A percentile compares a stretch with the other conserved stretches of the same genome.
Evolutionary conservation across 2,329 filamentous ascomycete genomes (phyloP).

Genomic region (Colletotrichum filicis): DNA sequence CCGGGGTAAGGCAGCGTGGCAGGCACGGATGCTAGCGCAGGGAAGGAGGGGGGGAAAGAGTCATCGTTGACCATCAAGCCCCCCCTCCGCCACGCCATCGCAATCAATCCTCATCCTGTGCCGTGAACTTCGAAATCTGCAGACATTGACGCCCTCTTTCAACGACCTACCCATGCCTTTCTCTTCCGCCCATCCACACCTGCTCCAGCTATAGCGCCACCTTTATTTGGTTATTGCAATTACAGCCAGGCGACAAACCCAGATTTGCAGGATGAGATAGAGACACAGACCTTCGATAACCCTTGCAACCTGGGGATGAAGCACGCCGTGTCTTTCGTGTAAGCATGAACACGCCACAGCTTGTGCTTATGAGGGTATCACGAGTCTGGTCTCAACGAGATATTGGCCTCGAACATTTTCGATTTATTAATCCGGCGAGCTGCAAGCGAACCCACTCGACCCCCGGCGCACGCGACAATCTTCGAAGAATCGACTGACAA

Average conservation of each 20-base stretch:
- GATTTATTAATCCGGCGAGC: constrained; percentile 7
- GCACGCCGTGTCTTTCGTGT: constrained; percentile 6
- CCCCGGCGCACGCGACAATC: neutral
- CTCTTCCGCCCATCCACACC: constrained; percentile 1
- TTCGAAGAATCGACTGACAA: constrained; percentile 28
- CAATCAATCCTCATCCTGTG: neutral
- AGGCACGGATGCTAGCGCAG: too few species aligned
- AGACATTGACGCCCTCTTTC: neutral
- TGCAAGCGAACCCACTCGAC: neutral
- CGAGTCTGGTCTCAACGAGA: constrained; percentile 10
- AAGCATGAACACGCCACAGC: constrained; percentile 4
- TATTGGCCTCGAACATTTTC: neutral
- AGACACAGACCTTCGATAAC: neutral
- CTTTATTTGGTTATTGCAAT: neutral
- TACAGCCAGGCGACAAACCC: neutral
- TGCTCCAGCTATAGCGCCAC: constrained; percentile 4
- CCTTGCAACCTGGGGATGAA: neutral
- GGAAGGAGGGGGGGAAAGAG: neutral
- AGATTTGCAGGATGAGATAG: neutral
- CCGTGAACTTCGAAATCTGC: neutral
- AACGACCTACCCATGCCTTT: constrained; percentile 1
- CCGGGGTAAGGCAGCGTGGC: neutral
- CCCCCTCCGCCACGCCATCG: constrained; percentile 19
- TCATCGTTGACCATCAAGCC: neutral
- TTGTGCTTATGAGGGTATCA: constrained; percentile 29